Base-by-base conservation (phyloP, 352 stramenopile genomes). In the Pythium dissimile region DNA sequence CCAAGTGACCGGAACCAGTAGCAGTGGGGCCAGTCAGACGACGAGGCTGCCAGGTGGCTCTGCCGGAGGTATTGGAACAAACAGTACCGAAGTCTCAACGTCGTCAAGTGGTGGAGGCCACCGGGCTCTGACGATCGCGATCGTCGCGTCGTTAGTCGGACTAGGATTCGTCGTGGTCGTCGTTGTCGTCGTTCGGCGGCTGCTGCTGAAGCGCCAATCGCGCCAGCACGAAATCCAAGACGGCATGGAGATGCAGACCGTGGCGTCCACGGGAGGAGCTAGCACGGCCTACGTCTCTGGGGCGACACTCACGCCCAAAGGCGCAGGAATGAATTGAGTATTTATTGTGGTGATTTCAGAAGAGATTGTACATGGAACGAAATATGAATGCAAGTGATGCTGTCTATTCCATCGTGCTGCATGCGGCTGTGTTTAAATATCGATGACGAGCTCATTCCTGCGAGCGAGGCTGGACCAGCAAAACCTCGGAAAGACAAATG, bases 401-500 rank as follows among this genome's bases (percentile, higher is more conserved):
- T n/a, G n/a, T n/a, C n/a, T n/a, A n/a, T n/a, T n/a, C n/a, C n/a
- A n/a, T n/a, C n/a, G n/a, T n/a, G n/a, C n/a, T 39, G 44, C 26
- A 37, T 43, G 27, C 41, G 31, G 10, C 6, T 30, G 21, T 9
- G 20, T 6, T 63, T 56, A 63, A 57, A 63, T 63, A 63, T 56
- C 37, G 18, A 54, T 37, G 21, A 13, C 16, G 12, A 1, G 13
- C 35, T 48, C 31, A 59, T 3, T 59, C 34, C 0, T 41, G 16
- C 23, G 35, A 34, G 18, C 10, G 9, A 1, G 32, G 30, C 20
- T 60, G 65, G 43, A 87, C 64, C 32, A 80, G 57, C 27, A 93
- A 67, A 54, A 86, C 77, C 62, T 93, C 80, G 23, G 67, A 72
- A 28, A 93, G 59, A 54, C 83, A 93, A 58, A 90, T 90, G 67